Evolutionary conservation across 192 early-diverging fungal species (phyloP).

Genomic region (Spizellomyces punctatus): DNA sequence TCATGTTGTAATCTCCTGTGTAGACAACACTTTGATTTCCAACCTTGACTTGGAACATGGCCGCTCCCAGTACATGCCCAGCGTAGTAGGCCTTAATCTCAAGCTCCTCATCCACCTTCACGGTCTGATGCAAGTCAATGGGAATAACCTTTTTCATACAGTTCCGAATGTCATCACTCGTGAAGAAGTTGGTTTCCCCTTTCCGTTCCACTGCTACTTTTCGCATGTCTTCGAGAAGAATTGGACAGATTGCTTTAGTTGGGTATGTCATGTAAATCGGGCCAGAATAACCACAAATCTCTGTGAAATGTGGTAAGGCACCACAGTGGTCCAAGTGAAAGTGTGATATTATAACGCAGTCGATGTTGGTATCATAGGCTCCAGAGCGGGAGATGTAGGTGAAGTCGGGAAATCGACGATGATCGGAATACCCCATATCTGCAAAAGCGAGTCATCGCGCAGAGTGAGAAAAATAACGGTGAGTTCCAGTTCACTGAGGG

Average conservation of each 20-base stretch:
- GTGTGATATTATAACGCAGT: constrained; percentile 93
- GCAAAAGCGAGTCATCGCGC: constrained; percentile 4
- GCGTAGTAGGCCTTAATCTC: constrained; percentile 96
- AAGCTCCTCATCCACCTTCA: constrained; percentile 87
- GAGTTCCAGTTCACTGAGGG: neutral
- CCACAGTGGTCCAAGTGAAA: constrained; percentile 99
- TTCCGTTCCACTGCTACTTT: constrained; percentile 89
- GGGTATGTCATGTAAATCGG: constrained; percentile 98
- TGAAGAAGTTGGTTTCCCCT: constrained; percentile 90
- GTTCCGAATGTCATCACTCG: constrained; percentile 81
- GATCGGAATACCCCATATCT: constrained; percentile 88
- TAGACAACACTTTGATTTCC: constrained; percentile 74
- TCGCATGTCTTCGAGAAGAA: constrained; percentile 91
- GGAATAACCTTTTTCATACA: constrained; percentile 95
- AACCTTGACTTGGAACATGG: constrained; percentile 91
- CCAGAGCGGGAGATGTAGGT: constrained; percentile 81
- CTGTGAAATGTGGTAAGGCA: constrained; percentile 93
- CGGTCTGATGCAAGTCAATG: constrained; percentile 83
- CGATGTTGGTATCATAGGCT: constrained; percentile 79
- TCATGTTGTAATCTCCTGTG: constrained; percentile 98
- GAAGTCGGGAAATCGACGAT: constrained; percentile 94
- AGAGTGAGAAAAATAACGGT: neutral
- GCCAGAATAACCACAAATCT: constrained; percentile 85
- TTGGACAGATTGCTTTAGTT: constrained; percentile 93
- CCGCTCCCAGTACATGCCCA: constrained; percentile 97